phyloP scores from a whole-genome alignment of 129 eudicot species.

The Flaveria bidentis region DNA sequence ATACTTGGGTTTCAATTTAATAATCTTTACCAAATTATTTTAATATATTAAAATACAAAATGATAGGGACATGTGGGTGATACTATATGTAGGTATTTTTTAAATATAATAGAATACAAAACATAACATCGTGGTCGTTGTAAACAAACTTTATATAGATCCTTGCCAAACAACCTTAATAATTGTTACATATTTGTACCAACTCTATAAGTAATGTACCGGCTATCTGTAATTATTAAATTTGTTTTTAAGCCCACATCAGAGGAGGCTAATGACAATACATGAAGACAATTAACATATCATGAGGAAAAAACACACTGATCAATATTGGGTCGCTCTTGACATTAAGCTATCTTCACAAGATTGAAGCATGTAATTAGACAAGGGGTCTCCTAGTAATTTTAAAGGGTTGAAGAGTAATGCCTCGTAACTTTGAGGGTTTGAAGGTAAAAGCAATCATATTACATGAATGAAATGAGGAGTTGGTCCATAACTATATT shows the following conservation, averaged over 20 bases:
- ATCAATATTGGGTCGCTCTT: too few relatives aligned
- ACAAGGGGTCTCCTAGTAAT: too few relatives aligned
- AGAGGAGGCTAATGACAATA: too few relatives aligned
- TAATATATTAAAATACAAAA: neutral
- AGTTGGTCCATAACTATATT: too few relatives aligned
- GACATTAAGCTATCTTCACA: too few relatives aligned
- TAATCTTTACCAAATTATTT: neutral
- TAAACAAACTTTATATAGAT: conserved; percentile 30
- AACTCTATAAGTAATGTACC: conserved; percentile 30
- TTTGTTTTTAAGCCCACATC: neutral
- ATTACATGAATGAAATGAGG: too few relatives aligned
- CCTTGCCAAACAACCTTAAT: conserved; percentile 44
- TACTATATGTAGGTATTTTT: conserved; percentile 14
- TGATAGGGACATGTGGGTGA: conserved; percentile 34
- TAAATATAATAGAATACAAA: conserved; percentile 21
- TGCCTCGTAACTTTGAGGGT: too few relatives aligned
- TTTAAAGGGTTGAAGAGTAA: too few relatives aligned
- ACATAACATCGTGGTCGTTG: conserved; percentile 46
- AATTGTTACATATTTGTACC: conserved; percentile 34
- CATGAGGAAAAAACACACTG: too few relatives aligned
- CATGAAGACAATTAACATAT: too few relatives aligned
- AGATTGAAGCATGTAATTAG: too few relatives aligned
- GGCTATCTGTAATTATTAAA: neutral
- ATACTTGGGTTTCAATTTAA: neutral
- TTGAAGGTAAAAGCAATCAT: too few relatives aligned